Percentiles rank a stretch among this genome's conserved stretches.
Conservation (phyloP, 257 asterid species). For the Solanum pinnatisectum region DNA sequence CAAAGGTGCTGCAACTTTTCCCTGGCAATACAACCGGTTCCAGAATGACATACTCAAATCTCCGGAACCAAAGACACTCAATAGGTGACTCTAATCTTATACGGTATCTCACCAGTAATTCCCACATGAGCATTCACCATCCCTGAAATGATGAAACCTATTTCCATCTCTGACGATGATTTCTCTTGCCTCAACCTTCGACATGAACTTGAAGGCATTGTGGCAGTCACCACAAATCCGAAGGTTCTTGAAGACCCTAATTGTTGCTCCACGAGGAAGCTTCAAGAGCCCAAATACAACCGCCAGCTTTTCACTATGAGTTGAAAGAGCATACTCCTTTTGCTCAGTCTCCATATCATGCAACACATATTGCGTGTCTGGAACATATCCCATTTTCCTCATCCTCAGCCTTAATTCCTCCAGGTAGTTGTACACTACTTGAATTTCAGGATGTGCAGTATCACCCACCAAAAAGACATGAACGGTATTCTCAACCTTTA, state of each 20-base stretch:
- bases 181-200: constrained; percentile 53
- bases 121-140: constrained; percentile 69
- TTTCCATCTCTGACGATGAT: constrained; percentile 63
- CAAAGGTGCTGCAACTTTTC: not conserved
- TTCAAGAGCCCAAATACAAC: constrained; percentile 60
- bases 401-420: constrained; percentile 40
- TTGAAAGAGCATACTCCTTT: constrained; percentile 57
- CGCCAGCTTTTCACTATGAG: constrained; percentile 76
- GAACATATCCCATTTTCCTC: constrained; percentile 58
- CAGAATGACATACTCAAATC: not conserved
- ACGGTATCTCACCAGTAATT: constrained; percentile 43
- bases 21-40: not conserved
- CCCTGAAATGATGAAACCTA: constrained; percentile 66
- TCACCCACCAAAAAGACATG: constrained; percentile 64
- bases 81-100: not conserved
- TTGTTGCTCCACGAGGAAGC: constrained; percentile 50
- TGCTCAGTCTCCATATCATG: constrained; percentile 71
- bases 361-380: constrained; percentile 50
- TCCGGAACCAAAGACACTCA: not conserved
- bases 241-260: constrained; percentile 62
- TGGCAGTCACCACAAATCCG: constrained; percentile 72
- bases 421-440: constrained; percentile 36
- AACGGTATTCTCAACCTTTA: constrained; percentile 53
- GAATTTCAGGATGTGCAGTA: constrained; percentile 55
- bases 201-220: constrained; percentile 55